Base-by-base conservation (phyloP, 179 eudicot species). In the Silene vulgaris region DNA sequence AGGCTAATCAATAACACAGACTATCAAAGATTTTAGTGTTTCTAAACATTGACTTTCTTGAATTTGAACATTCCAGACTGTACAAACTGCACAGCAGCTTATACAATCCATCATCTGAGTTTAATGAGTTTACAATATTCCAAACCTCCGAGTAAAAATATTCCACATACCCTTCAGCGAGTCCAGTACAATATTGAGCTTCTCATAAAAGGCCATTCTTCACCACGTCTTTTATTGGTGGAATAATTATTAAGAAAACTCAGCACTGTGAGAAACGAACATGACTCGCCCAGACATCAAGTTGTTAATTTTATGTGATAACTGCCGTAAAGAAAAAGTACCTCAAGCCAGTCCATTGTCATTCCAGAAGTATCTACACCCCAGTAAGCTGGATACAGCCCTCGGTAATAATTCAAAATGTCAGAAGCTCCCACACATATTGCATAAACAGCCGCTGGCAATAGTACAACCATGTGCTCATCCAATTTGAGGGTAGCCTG, bases 391-490 rank as follows among this genome's bases (percentile, higher is more conserved):
- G 71, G 74, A 69, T 76, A 72, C 77, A 73, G 57, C 80, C 74
- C 80, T 74, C 75, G 75, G 69, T 35, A 77, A 77, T 81, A 75
- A 65, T 76, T 72, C 29, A 80, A 80, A 40, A 87, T 79, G 79
- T 85, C 76, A 76, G 86, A 72, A 84, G 84, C 82, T 72, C 99
- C 99, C 78, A 84, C 81, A 83, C 86, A 90, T 71, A 95, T 89
- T 57, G 97, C 92, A 80, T 76, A 90, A 69, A 85, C 73, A 78
- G 97, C 96, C 59, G 90, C 90, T 62, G 99, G 99, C 74, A 95
- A 75, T 82, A 86, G 59, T 70, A 80, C 73, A 63, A 85, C 87
- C 77, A 89, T 65, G 56, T 76, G 87, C 81, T 87, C 89, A 82
- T 92, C 87, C 84, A 92, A 83, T 67, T 79, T 74, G 69, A 72